Evolutionary conservation across 495 filamentous ascomycete genomes (phyloP).

Genomic region (Penicillium paxilli): DNA sequence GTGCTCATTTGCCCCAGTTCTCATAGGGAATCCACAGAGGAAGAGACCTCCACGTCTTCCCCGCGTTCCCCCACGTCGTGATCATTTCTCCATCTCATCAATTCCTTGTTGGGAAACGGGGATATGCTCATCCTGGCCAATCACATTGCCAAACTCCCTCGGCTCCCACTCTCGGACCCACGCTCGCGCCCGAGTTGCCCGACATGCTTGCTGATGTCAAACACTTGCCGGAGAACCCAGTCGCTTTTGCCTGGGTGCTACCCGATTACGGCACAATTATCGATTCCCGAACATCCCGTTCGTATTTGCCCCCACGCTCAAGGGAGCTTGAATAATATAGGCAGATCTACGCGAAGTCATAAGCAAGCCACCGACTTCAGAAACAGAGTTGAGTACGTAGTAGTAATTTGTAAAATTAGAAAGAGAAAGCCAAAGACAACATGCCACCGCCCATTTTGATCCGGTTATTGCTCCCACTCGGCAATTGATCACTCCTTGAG

Average conservation of each 20-base stretch:
- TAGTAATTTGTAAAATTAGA: too few relatives aligned
- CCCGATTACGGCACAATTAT: background rate
- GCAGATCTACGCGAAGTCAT: background rate
- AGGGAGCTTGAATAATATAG: too few relatives aligned
- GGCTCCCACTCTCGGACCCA: background rate
- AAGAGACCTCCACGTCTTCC: background rate
- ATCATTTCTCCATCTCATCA: background rate
- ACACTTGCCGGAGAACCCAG: background rate
- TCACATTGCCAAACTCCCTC: background rate
- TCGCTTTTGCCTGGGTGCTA: background rate
- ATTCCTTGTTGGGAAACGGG: background rate
- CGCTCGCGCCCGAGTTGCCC: background rate
- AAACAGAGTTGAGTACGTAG: too few relatives aligned
- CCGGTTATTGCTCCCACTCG: too few relatives aligned
- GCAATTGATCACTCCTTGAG: conserved; percentile 42
- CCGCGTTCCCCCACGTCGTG: conserved; percentile 1
- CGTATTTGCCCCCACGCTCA: background rate
- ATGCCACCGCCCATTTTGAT: too few relatives aligned
- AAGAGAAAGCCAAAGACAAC: too few relatives aligned
- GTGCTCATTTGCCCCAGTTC: too few relatives aligned
- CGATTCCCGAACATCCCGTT: background rate
- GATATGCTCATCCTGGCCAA: background rate
- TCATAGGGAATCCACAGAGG: background rate
- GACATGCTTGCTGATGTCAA: background rate
- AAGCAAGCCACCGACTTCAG: too few relatives aligned